A percentile compares a stretch with the other conserved stretches of the same genome.
phyloP scores from a whole-genome alignment of 2,329 filamentous ascomycete species.

The Talaromyces sp. region DNA sequence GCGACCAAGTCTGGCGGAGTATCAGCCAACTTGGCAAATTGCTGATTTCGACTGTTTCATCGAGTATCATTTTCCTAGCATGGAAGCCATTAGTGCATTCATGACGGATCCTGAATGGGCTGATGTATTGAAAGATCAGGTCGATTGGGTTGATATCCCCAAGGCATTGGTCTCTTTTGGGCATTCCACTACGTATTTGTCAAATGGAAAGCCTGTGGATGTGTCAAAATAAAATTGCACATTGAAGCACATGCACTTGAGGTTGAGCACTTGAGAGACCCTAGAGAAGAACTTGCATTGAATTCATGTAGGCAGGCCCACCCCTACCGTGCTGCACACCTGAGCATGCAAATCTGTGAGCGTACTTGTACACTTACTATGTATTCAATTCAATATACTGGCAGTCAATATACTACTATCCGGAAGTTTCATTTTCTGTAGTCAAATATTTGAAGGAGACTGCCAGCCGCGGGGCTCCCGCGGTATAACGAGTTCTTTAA shows the following conservation, averaged over 20 bases:
- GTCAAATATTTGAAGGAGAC: too few relatives aligned
- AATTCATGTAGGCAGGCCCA: too few relatives aligned
- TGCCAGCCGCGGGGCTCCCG: too few relatives aligned
- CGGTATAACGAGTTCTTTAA: too few relatives aligned
- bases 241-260: too few relatives aligned
- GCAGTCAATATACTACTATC: too few relatives aligned
- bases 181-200: constrained; percentile 28
- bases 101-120: constrained; percentile 31
- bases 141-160: constrained; percentile 32
- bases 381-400: too few relatives aligned
- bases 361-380: too few relatives aligned
- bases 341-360: too few relatives aligned
- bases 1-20: constrained; percentile 14
- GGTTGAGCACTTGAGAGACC: background rate
- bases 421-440: too few relatives aligned
- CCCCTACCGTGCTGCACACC: too few relatives aligned
- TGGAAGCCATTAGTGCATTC: constrained; percentile 23
- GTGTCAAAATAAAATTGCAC: background rate
- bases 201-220: constrained; percentile 30
- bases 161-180: constrained; percentile 31
- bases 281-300: too few relatives aligned
- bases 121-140: constrained; percentile 27
- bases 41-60: constrained; percentile 35
- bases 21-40: constrained; percentile 13
- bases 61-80: constrained; percentile 29